Evolutionary conservation across 768 basidiomycete species (phyloP).

Genomic region (Tricholoma hemisulphureum): DNA sequence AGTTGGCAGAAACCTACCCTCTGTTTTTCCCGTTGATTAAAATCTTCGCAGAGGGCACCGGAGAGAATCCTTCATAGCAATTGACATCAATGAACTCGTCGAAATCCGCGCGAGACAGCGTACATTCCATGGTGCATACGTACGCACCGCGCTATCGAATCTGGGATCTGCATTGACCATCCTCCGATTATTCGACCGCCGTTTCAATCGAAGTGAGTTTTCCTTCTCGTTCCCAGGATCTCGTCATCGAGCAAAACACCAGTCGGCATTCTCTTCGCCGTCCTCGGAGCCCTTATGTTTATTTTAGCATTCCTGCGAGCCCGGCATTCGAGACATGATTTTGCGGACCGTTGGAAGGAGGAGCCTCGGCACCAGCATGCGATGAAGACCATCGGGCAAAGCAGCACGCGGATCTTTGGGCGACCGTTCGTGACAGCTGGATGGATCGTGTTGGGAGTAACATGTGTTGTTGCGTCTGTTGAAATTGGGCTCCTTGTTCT

Average conservation of each 20-base stretch:
- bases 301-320: conserved; percentile 57
- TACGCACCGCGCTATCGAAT: conserved; percentile 69
- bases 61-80: conserved; percentile 48
- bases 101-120: conserved; percentile 79
- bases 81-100: conserved; percentile 58
- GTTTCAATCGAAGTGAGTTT: conserved; percentile 69
- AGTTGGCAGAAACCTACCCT: neutral
- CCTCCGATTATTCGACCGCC: conserved; percentile 72
- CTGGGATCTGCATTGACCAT: conserved; percentile 74
- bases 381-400: conserved; percentile 59
- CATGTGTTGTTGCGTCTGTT: conserved; percentile 56
- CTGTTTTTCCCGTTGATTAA: neutral
- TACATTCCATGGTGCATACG: conserved; percentile 83
- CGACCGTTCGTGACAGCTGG: conserved; percentile 80
- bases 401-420: conserved; percentile 63
- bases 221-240: neutral
- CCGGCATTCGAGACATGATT: conserved; percentile 69
- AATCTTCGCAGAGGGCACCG: conserved; percentile 40
- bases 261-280: conserved; percentile 64
- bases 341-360: conserved; percentile 59
- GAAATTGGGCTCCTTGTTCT: conserved; percentile 68
- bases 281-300: conserved; percentile 61
- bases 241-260: neutral
- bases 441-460: conserved; percentile 64
- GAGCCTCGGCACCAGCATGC: conserved; percentile 33